These are phyloP conservation scores for Saturnispora ahearnii DNA, from an alignment of 805 yeast species.

Conservation along the genomic window DNA sequence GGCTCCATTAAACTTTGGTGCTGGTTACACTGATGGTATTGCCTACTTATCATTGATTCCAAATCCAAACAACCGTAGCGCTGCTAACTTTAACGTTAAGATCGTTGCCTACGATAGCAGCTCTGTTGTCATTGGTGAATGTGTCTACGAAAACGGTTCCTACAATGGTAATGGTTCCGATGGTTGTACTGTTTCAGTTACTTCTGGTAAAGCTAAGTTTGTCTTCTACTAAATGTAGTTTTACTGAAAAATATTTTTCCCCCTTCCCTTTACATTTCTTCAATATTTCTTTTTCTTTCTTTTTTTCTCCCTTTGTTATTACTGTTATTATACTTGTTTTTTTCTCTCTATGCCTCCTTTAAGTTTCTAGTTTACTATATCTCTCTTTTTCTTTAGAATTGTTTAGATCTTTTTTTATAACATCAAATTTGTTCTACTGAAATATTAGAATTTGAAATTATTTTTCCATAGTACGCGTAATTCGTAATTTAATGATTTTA, in stretches of 20 bases:
- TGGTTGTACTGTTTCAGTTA: constrained; percentile 65
- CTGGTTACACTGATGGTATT: constrained; percentile 67
- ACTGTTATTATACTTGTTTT: background rate
- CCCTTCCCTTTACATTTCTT: background rate
- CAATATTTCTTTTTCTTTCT: background rate
- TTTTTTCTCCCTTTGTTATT: background rate
- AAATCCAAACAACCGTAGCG: constrained; percentile 75
- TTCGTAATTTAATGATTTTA: too few species aligned
- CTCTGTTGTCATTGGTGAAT: constrained; percentile 31
- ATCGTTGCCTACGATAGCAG: constrained; percentile 31
- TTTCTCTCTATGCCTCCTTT: background rate
- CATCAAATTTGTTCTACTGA: background rate
- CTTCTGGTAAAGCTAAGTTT: constrained; percentile 28
- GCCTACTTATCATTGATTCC: constrained; percentile 88
- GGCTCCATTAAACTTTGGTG: constrained; percentile 95
- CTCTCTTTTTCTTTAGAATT: background rate
- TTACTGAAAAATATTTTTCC: background rate
- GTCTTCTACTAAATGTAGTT: constrained; percentile 21
- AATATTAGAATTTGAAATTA: background rate
- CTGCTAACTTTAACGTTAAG: constrained; percentile 49
- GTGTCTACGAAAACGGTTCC: constrained; percentile 34
- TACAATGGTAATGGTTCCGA: constrained; percentile 52
- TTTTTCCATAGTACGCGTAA: too few species aligned
- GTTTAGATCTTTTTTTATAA: background rate
- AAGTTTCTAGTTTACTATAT: background rate